Percentiles rank a stretch among this genome's conserved stretches.
Conservation (phyloP, 2,329 filamentous ascomycete genomes). For the Fusarium sp. region DNA sequence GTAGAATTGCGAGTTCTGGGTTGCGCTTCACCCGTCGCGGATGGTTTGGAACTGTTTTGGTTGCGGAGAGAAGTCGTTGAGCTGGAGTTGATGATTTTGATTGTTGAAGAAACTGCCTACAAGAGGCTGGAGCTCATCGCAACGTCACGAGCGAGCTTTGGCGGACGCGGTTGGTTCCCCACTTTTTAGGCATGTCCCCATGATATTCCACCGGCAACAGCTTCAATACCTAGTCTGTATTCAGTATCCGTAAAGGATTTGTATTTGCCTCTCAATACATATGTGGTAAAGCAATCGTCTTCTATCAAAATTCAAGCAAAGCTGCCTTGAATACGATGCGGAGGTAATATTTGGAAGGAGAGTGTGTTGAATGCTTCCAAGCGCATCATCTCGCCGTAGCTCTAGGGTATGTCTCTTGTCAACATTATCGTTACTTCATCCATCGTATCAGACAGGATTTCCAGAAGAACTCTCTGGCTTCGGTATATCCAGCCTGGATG, state of each 20-base stretch:
- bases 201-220: neutral
- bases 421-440: neutral
- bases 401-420: neutral
- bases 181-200: slow-evolving; percentile 9
- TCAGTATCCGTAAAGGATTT: neutral
- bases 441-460: neutral
- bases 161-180: neutral
- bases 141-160: slow-evolving; percentile 24
- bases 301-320: neutral
- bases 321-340: neutral
- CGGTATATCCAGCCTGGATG: neutral
- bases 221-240: neutral
- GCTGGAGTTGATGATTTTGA: neutral
- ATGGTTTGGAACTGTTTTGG: neutral
- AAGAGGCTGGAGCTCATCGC: slow-evolving; percentile 16
- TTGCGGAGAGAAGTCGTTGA: neutral
- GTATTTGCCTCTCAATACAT: neutral
- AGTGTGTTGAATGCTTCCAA: neutral
- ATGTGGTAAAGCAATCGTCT: neutral
- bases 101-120: slow-evolving; percentile 1
- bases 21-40: neutral
- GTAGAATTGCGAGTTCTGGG: neutral
- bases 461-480: neutral
- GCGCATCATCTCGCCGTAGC: neutral
- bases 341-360: neutral